A percentile compares a stretch with the other conserved stretches of the same genome.
Evolutionary conservation across 2,329 filamentous ascomycete genomes (phyloP).

Genomic region (Arthrinium puccinioides): DNA sequence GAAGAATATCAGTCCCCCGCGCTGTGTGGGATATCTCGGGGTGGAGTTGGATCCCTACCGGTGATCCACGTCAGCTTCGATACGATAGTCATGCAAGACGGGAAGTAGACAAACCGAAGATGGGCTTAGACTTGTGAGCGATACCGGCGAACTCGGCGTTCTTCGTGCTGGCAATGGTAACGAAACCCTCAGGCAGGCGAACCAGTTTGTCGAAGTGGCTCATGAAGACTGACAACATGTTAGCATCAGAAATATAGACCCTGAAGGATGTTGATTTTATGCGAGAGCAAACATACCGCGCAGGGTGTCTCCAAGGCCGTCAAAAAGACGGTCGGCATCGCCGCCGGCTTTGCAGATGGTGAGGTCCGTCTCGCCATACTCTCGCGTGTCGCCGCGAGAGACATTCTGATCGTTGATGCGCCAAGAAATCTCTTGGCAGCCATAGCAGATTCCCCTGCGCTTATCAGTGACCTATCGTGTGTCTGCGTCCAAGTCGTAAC

Average conservation of each 20-base stretch:
- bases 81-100: background rate
- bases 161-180: conserved; percentile 63
- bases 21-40: conserved; percentile 65
- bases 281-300: too few species aligned
- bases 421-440: conserved; percentile 62
- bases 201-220: conserved; percentile 82
- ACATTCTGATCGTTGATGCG: conserved; percentile 59
- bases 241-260: conserved; percentile 4
- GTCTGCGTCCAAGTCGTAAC: too few species aligned
- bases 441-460: conserved; percentile 58
- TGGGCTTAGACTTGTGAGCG: conserved; percentile 60
- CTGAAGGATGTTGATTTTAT: background rate
- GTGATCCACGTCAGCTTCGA: conserved; percentile 5
- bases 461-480: too few species aligned
- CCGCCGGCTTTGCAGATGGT: conserved; percentile 48
- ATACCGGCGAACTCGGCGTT: conserved; percentile 79
- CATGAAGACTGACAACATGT: conserved; percentile 58
- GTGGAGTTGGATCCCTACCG: conserved; percentile 71
- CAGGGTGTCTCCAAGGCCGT: conserved; percentile 62
- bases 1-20: conserved; percentile 61
- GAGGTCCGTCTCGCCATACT: conserved; percentile 67
- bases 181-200: conserved; percentile 64
- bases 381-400: conserved; percentile 27
- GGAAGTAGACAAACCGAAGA: conserved; percentile 48
- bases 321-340: conserved; percentile 62